A percentile compares a stretch with the other conserved stretches of the same genome.
phyloP scores from a whole-genome alignment of 192 early-diverging fungal species.

The Polychytrium aggregatum region DNA sequence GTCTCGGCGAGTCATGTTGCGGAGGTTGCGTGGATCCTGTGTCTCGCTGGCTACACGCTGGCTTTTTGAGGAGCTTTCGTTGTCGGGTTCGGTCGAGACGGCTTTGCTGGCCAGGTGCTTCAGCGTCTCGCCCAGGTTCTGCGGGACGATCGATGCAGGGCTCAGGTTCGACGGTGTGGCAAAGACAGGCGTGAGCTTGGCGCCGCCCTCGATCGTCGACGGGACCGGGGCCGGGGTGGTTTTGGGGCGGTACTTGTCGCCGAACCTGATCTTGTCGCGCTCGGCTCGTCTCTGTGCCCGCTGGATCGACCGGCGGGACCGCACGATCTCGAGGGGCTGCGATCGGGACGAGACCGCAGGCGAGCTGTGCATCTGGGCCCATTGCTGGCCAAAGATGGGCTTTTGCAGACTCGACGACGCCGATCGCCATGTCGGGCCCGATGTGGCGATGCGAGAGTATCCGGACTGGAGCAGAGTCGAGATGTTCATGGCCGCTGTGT shows the following conservation, averaged over 20 bases:
- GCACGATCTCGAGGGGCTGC: too few species aligned
- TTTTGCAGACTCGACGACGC: too few species aligned
- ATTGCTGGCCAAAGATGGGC: too few species aligned
- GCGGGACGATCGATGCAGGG: constrained; percentile 4
- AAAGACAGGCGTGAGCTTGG: constrained; percentile 6
- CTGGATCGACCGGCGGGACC: too few species aligned
- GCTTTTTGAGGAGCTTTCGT: neutral
- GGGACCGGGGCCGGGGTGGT: constrained; percentile 7
- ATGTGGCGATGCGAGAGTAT: too few species aligned
- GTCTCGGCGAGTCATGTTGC: constrained; percentile 4
- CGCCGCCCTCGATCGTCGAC: neutral
- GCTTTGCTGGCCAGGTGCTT: neutral
- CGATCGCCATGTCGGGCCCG: too few species aligned
- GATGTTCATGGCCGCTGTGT: too few species aligned
- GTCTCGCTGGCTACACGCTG: neutral
- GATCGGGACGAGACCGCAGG: too few species aligned
- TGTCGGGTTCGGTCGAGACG: neutral
- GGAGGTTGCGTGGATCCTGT: constrained; percentile 1
- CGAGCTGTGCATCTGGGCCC: too few species aligned
- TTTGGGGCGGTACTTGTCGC: constrained; percentile 7
- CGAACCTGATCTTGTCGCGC: too few species aligned
- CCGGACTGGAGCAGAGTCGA: too few species aligned
- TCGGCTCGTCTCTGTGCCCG: too few species aligned
- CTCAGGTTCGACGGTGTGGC: constrained; percentile 1
- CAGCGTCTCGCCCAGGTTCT: constrained; percentile 4